Evolutionary conservation across 768 basidiomycete genomes (phyloP), one percentile per base, ranked within the genome.

Genomic region (Tylopilus felleus): DNA sequence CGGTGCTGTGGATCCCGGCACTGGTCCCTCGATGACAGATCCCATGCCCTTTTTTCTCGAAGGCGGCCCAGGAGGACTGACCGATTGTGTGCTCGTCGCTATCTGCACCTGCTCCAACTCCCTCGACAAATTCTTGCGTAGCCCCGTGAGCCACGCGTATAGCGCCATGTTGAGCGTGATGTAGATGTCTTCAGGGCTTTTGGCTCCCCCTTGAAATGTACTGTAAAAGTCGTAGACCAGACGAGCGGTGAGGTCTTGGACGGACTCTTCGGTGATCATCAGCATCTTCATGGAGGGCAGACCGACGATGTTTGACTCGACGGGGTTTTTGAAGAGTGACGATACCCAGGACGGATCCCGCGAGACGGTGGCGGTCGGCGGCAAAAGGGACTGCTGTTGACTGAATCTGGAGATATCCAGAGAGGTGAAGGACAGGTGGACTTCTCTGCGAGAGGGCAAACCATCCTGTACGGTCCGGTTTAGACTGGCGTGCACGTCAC

Each of bases 151-250:
- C 88, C 89, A 91, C 9, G 88, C 81, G 63, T 92, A 92, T 2
- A 92, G 74, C 0, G 85, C 79, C 63, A 91, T 83, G 72, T 93
- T 93, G 59, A 93, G 75, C 4, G 89, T 86, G 69, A 93, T 90
- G 68, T 86, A 92, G 51, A 93, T 90, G 59, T 90, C 87, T 60
- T 90, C 85, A 28, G 78, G 75, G 47, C 82, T 80, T 59, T 76
- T 73, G 69, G 74, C 73, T 23, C 77, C 80, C 53, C 76, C 73
- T 25, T 80, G 80, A 66, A 90, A 91, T 52, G 78, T 73, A 64
- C 86, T 89, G 69, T 83, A 75, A 70, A 91, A 91, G 62, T 86
- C 82, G 59, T 92, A 92, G 14, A 75, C 62, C 21, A 92, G 75
- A 16, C 69, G 68, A 33, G 73, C 74, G 22, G 62, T 64, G 10